Evolutionary conservation across 2,329 filamentous ascomycete genomes (phyloP), one percentile per base, ranked within the genome.

Genomic region (Ophiocordyceps polyrhachis-furcata): DNA sequence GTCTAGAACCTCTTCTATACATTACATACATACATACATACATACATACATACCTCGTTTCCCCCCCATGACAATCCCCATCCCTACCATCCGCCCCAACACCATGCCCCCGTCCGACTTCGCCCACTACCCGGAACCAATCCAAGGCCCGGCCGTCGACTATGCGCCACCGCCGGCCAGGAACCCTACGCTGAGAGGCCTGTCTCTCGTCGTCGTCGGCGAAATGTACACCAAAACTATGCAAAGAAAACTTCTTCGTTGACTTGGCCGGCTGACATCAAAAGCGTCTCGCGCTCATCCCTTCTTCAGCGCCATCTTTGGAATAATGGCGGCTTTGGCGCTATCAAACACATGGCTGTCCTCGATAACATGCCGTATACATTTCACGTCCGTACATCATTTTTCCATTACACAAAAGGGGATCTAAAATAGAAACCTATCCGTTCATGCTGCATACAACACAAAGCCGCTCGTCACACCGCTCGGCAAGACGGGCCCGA

Each of bases 141-240:
- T 53, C 8, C 53, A 63, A 43, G 57, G 55, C 25, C 58, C 65
- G 13, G 55, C 62, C 21, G 58, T 62, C 47, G 58, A 59, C 11
- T 59, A 62, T n/a, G 50, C 56, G 11, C 51, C 50, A n/a, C 50
- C 48, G 17, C 42, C 58, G 29, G 71, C 76, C 49, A 68, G 72
- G 38, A 87, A 89, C 56, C 84, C 85, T 1, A 70, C 76, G 1
- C 65, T 93, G 49, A 70, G 79, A 45, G 85, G 85, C 5, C 61
- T 70, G 29, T 60, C 76, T 8, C 65, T 93, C 42, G 67, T 44
- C 9, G 48, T 42, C 32, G 49, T 37, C 29, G 42, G 46, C n/a
- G 41, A 42, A 45, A 49, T 46, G 51, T 50, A n/a, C n/a, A n/a
- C n/a, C n/a, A n/a, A n/a, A n/a, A n/a, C n/a, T n/a, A n/a, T n/a